Evolutionary conservation across 768 basidiomycete genomes (phyloP).

Genomic region (Gautieria morchelliformis): DNA sequence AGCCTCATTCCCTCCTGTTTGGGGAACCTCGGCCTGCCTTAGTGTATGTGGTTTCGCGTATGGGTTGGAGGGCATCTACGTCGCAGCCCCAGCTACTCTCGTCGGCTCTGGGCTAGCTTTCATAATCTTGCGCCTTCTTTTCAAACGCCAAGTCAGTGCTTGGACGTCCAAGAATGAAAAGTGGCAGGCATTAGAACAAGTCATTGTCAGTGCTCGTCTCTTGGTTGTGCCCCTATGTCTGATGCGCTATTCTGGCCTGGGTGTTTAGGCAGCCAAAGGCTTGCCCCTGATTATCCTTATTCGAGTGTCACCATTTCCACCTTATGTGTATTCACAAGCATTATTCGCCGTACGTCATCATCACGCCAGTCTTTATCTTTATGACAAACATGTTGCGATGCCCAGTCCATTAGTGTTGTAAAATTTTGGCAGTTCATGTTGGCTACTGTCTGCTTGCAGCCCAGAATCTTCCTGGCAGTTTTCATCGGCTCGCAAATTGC

Average conservation of each 20-base stretch:
- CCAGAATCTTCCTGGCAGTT: slow-evolving; percentile 62
- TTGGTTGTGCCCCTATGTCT: neutral
- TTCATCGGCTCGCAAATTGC: slow-evolving; percentile 76
- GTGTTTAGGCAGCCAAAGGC: slow-evolving; percentile 68
- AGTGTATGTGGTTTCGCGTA: slow-evolving; percentile 78
- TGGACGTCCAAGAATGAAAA: slow-evolving; percentile 58
- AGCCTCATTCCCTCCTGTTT: slow-evolving; percentile 42
- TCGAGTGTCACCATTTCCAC: slow-evolving; percentile 73
- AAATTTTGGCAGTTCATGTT: slow-evolving; percentile 64
- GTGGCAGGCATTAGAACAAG: slow-evolving; percentile 71
- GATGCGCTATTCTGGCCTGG: neutral
- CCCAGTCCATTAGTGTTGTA: slow-evolving; percentile 64
- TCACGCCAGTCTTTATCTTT: neutral
- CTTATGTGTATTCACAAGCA: slow-evolving; percentile 81
- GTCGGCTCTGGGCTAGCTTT: slow-evolving; percentile 58
- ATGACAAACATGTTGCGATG: neutral
- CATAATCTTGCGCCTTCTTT: slow-evolving; percentile 46
- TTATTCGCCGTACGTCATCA: slow-evolving; percentile 60
- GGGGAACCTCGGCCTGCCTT: slow-evolving; percentile 58
- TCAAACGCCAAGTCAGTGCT: slow-evolving; percentile 41
- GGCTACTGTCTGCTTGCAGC: slow-evolving; percentile 63
- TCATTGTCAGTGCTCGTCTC: slow-evolving; percentile 45
- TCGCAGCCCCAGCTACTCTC: slow-evolving; percentile 52
- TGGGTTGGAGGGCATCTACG: slow-evolving; percentile 65
- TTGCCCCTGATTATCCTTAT: slow-evolving; percentile 76